Evolutionary conservation across 2,329 filamentous ascomycete species (phyloP).

Genomic region (Microascus cirrosus): DNA sequence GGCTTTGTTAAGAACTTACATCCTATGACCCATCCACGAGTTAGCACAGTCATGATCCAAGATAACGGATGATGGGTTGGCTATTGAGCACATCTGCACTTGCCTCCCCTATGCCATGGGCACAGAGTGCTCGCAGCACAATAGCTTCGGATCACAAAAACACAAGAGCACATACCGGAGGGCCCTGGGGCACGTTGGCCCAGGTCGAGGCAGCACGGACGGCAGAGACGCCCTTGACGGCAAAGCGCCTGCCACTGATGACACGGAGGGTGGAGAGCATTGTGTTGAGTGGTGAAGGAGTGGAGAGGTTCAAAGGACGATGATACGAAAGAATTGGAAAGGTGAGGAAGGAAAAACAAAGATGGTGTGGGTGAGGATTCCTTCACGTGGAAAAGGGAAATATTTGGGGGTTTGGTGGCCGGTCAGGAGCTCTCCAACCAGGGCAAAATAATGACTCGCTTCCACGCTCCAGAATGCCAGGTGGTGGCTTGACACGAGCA

Average conservation of each 20-base stretch:
- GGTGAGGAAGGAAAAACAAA: background rate
- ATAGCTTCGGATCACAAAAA: background rate
- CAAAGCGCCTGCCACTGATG: slow-evolving; percentile 25
- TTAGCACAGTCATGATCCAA: background rate
- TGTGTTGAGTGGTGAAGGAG: slow-evolving; percentile 4
- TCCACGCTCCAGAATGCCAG: background rate
- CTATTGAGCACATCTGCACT: background rate
- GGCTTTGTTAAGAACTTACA: slow-evolving; percentile 1
- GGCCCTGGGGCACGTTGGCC: slow-evolving; percentile 85
- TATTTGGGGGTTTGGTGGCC: background rate
- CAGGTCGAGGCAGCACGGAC: slow-evolving; percentile 63
- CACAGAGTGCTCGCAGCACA: background rate
- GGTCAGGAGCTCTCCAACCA: background rate
- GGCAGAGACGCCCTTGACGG: slow-evolving; percentile 25
- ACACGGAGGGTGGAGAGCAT: slow-evolving; percentile 36
- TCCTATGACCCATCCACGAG: background rate
- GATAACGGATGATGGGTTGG: background rate
- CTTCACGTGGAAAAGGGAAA: background rate
- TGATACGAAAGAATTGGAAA: background rate
- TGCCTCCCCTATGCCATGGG: background rate
- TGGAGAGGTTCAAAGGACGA: background rate
- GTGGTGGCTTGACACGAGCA: too few species aligned
- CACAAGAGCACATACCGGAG: slow-evolving; percentile 58
- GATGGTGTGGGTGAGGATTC: background rate
- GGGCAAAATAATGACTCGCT: background rate